Conservation (phyloP, 352 stramenopile species). For the Phytophthora sp. region DNA sequence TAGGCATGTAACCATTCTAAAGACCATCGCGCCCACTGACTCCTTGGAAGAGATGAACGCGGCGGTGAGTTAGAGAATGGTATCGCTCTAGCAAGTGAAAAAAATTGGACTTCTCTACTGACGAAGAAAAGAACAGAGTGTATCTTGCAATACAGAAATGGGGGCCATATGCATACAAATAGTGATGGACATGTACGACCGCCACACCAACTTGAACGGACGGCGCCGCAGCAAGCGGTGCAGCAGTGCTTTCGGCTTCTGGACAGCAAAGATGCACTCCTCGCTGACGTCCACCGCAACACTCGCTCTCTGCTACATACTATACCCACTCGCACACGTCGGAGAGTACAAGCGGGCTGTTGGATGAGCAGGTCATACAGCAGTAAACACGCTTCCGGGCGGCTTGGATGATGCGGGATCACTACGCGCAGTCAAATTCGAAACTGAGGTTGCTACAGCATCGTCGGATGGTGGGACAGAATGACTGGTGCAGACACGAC, state of each 20-base stretch:
- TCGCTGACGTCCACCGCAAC: constrained; percentile 31
- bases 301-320: constrained; percentile 73
- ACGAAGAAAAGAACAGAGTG: constrained; percentile 87
- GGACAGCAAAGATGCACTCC: constrained; percentile 38
- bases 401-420: neutral
- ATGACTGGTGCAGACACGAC: constrained; percentile 38
- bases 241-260: constrained; percentile 41
- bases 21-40: constrained; percentile 76
- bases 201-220: constrained; percentile 26
- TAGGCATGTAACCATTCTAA: constrained; percentile 68
- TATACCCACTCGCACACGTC: constrained; percentile 78
- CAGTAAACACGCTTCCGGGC: neutral
- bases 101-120: constrained; percentile 89
- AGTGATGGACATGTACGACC: constrained; percentile 45
- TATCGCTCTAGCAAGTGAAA: constrained; percentile 78
- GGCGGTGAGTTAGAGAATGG: constrained; percentile 80
- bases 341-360: constrained; percentile 60
- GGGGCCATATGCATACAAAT: constrained; percentile 11
- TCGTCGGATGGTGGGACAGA: neutral
- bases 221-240: constrained; percentile 32
- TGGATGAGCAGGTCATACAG: constrained; percentile 59
- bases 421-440: constrained; percentile 23
- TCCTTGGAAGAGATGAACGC: constrained; percentile 52
- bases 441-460: constrained; percentile 7
- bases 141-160: constrained; percentile 66